Evolutionary conservation across 108 stramenopile species (phyloP).

Genomic region (Aureococcus anophagefferens): DNA sequence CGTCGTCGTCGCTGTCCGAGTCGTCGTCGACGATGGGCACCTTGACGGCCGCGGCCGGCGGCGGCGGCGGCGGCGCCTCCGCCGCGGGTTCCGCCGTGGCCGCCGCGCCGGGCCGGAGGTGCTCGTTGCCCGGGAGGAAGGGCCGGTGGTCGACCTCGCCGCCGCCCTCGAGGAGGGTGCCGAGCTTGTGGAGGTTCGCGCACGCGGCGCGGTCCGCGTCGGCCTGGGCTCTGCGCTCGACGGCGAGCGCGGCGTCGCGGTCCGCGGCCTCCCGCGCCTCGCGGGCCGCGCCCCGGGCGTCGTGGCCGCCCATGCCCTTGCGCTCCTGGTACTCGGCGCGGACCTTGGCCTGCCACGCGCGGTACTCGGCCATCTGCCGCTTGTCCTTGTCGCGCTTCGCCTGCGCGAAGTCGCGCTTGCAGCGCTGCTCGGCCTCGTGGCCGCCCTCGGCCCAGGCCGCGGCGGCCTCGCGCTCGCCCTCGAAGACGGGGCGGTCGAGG

Average conservation of each 20-base stretch:
- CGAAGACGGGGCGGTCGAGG: conserved; percentile 66
- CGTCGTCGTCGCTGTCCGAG: not conserved
- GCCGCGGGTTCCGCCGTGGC: no score
- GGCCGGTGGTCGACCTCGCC: not conserved
- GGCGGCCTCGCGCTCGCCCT: conserved; percentile 46
- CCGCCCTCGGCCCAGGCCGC: conserved; percentile 58
- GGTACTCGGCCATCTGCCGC: conserved; percentile 23
- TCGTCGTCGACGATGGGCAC: not conserved
- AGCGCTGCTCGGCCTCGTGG: conserved; percentile 37
- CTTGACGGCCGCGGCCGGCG: no score
- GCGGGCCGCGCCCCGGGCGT: not conserved
- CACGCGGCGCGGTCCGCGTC: not conserved
- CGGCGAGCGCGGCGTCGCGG: not conserved
- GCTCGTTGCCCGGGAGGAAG: not conserved
- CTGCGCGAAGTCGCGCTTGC: conserved; percentile 27
- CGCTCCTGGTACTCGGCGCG: not conserved
- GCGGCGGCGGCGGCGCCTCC: no score
- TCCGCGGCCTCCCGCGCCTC: not conserved
- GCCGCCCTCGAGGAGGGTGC: not conserved
- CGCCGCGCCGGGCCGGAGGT: no score
- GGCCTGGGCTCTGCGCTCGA: not conserved
- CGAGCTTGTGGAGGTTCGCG: not conserved
- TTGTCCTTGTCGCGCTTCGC: conserved; percentile 26
- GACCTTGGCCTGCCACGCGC: conserved; percentile 31
- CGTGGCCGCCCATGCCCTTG: not conserved